A percentile compares a stretch with the other conserved stretches of the same genome.
Evolutionary conservation across 176 grass and related monocot genomes (phyloP).

Genomic region (Chrysopogon serrulatus): DNA sequence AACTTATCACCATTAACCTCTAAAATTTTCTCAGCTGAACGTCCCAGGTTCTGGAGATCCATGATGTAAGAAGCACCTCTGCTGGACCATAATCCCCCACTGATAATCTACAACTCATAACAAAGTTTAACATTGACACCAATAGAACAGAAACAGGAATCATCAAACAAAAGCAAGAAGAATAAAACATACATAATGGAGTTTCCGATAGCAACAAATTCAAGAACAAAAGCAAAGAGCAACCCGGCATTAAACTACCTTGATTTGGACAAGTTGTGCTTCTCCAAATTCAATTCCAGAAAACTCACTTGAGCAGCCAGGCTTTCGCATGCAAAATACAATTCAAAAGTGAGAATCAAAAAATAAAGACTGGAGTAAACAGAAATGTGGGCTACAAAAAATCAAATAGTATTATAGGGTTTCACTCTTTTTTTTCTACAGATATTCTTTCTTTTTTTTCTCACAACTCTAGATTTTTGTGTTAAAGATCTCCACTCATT

Average conservation of each 20-base stretch:
- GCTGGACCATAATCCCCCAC: constrained; percentile 78
- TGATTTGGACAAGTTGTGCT: constrained; percentile 97
- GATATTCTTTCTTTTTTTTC: background rate
- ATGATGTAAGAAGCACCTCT: constrained; percentile 61
- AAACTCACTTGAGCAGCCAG: constrained; percentile 90
- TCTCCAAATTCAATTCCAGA: constrained; percentile 76
- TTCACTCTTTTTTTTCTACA: background rate
- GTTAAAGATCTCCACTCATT: background rate
- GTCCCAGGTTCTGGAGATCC: constrained; percentile 47
- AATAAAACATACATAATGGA: background rate
- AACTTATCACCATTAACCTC: constrained; percentile 76
- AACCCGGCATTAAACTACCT: constrained; percentile 41
- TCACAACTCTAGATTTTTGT: background rate
- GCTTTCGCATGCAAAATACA: constrained; percentile 61
- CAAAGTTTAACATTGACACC: background rate
- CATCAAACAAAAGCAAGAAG: background rate
- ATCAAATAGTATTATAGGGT: background rate
- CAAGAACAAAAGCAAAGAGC: background rate
- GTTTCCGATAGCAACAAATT: background rate
- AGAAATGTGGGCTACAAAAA: background rate
- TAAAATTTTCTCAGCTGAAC: constrained; percentile 55
- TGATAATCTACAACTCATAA: constrained; percentile 60
- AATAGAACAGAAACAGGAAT: background rate
- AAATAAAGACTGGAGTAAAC: constrained; percentile 4
- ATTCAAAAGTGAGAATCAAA: constrained; percentile 23